Percentiles rank a stretch among this genome's conserved stretches.
These are phyloP conservation scores for Metschnikowia bowlesiae DNA, from an alignment of 805 yeast species.

Conservation along the genomic window DNA sequence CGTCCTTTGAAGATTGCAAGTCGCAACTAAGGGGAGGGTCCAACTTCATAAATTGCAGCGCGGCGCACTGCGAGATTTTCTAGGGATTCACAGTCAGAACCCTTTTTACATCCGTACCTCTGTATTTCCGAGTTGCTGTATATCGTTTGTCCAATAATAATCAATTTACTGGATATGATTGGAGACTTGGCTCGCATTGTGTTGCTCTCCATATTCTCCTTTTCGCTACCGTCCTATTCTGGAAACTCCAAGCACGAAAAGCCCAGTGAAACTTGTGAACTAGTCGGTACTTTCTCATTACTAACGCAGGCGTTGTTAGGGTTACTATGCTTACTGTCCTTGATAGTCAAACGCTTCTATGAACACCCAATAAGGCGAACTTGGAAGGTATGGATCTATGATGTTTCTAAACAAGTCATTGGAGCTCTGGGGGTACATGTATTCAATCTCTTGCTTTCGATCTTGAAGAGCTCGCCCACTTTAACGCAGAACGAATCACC, in stretches of 20 bases:
- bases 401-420: constrained; percentile 81
- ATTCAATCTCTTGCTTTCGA: constrained; percentile 67
- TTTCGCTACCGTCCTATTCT: constrained; percentile 10
- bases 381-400: constrained; percentile 84
- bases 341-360: constrained; percentile 68
- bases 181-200: not conserved
- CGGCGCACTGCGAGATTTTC: not conserved
- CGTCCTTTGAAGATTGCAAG: not conserved
- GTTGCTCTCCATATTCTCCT: constrained; percentile 6
- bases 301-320: constrained; percentile 76
- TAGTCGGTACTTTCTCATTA: constrained; percentile 81
- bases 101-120: not conserved
- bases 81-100: not conserved
- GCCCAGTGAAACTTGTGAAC: constrained; percentile 37
- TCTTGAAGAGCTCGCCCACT: constrained; percentile 41
- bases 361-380: constrained; percentile 81
- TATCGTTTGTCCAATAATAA: not conserved
- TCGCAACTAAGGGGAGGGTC: too few species aligned
- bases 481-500: constrained; percentile 12
- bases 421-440: constrained; percentile 86
- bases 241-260: constrained; percentile 1
- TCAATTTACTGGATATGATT: constrained; percentile 2
- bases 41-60: not conserved
- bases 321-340: constrained; percentile 63
- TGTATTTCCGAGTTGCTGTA: not conserved